A percentile compares a stretch with the other conserved stretches of the same genome.
phyloP scores from a whole-genome alignment of 352 stramenopile genomes.

The Globisporangium perplexum region DNA sequence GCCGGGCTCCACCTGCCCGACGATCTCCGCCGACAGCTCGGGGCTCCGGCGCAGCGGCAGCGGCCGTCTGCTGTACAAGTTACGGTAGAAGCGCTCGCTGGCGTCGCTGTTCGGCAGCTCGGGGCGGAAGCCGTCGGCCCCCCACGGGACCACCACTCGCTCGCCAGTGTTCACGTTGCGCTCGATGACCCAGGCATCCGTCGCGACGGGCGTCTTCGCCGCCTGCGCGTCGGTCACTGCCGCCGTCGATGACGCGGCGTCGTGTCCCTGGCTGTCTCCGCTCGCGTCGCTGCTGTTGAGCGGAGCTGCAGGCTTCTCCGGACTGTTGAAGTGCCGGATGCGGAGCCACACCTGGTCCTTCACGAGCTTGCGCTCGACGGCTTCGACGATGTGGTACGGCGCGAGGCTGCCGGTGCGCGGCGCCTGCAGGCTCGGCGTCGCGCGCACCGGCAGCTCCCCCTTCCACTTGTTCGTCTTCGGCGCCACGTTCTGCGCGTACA shows the following conservation, averaged over 20 bases:
- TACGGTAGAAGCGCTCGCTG: slow-evolving; percentile 63
- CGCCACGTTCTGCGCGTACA: slow-evolving; percentile 71
- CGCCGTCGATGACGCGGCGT: slow-evolving; percentile 7
- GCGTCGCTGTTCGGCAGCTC: slow-evolving; percentile 27
- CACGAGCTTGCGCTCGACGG: slow-evolving; percentile 60
- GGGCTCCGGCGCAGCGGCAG: slow-evolving; percentile 46
- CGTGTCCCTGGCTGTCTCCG: slow-evolving; percentile 14
- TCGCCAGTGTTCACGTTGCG: slow-evolving; percentile 67
- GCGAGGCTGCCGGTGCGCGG: slow-evolving; percentile 42
- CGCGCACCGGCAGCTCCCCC: slow-evolving; percentile 57
- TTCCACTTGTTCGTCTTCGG: slow-evolving; percentile 43
- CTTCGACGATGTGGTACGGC: slow-evolving; percentile 46
- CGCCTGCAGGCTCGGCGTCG: slow-evolving; percentile 56
- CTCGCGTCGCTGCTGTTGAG: neutral
- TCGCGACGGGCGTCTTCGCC: neutral
- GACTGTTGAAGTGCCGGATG: slow-evolving; percentile 22
- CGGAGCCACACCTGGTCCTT: slow-evolving; percentile 74
- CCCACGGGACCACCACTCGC: slow-evolving; percentile 56
- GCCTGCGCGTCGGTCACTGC: neutral
- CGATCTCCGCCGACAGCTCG: slow-evolving; percentile 40
- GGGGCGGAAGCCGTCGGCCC: slow-evolving; percentile 15
- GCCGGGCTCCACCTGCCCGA: slow-evolving; percentile 48
- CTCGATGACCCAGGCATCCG: slow-evolving; percentile 68
- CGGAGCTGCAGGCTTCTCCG: slow-evolving; percentile 1
- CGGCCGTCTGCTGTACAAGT: slow-evolving; percentile 48